A percentile compares a stretch with the other conserved stretches of the same genome.
phyloP scores from a whole-genome alignment of 352 stramenopile species.

The Globisporangium paddicum region DNA sequence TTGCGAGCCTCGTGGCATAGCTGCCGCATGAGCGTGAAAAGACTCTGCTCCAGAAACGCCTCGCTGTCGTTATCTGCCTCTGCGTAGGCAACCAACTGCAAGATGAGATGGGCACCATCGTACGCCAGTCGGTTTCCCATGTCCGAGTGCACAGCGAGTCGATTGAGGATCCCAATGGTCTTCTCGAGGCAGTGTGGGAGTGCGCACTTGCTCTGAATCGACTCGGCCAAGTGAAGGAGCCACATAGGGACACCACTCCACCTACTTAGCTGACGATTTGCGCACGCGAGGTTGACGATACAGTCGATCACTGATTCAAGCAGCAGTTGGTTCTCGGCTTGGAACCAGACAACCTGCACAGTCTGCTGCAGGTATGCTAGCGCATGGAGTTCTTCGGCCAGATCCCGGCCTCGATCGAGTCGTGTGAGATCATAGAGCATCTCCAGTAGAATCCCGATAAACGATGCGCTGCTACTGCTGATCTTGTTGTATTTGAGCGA shows the following conservation, averaged over 20 bases:
- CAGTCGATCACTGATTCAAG: slow-evolving; percentile 40
- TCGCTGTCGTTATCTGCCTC: slow-evolving; percentile 6
- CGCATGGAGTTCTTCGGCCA: slow-evolving; percentile 20
- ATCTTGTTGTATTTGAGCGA: background rate
- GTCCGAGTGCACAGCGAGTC: slow-evolving; percentile 22
- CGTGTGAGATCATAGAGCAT: slow-evolving; percentile 33
- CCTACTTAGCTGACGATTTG: slow-evolving; percentile 16
- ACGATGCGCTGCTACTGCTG: background rate
- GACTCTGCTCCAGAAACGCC: slow-evolving; percentile 19
- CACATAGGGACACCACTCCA: slow-evolving; percentile 31
- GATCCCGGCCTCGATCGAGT: slow-evolving; percentile 21
- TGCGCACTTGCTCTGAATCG: slow-evolving; percentile 18
- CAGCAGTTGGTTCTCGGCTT: slow-evolving; percentile 15
- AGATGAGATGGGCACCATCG: slow-evolving; percentile 21
- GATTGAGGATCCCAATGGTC: slow-evolving; percentile 33
- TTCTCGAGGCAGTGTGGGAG: slow-evolving; percentile 32
- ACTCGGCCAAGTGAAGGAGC: slow-evolving; percentile 24
- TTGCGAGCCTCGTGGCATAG: slow-evolving; percentile 26
- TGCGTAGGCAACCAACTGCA: slow-evolving; percentile 22
- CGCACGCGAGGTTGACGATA: slow-evolving; percentile 42
- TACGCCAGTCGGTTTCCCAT: slow-evolving; percentile 19
- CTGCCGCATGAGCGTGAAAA: slow-evolving; percentile 29
- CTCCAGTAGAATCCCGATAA: slow-evolving; percentile 23
- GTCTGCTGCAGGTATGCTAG: slow-evolving; percentile 29
- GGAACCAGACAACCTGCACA: slow-evolving; percentile 19